phyloP scores from a whole-genome alignment of 257 asterid species.

The Salvia splendens region DNA sequence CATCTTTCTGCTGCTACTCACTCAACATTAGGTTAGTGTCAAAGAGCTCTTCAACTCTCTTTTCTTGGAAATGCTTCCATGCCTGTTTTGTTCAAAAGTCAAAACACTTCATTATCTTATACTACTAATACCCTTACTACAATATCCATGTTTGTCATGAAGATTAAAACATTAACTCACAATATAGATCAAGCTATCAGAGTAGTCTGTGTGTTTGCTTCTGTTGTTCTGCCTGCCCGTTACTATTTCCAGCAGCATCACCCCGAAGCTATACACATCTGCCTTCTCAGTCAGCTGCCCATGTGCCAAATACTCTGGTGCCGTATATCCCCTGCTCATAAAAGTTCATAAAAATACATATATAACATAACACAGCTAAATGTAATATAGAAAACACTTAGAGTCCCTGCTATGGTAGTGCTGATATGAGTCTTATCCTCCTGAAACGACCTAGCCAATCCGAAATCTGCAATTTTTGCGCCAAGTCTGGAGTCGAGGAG shows the following conservation, averaged over 20 bases:
- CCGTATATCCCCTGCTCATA: slow-evolving; percentile 60
- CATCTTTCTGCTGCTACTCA: slow-evolving; percentile 24
- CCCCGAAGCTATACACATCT: slow-evolving; percentile 73
- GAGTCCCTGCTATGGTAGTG: slow-evolving; percentile 72
- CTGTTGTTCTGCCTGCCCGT: slow-evolving; percentile 60
- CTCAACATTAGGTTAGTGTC: slow-evolving; percentile 52
- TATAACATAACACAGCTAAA: too few species aligned
- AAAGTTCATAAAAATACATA: too few species aligned
- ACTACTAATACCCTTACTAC: too few species aligned
- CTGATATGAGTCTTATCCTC: slow-evolving; percentile 69
- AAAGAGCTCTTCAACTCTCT: slow-evolving; percentile 42
- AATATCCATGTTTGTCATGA: too few species aligned
- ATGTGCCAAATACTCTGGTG: slow-evolving; percentile 62
- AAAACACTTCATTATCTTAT: not conserved
- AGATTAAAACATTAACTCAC: slow-evolving; percentile 41
- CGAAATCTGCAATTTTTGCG: slow-evolving; percentile 73
- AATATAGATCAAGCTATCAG: slow-evolving; percentile 51
- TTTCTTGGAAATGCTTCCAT: slow-evolving; percentile 65
- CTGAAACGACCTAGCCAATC: slow-evolving; percentile 70
- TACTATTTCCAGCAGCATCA: slow-evolving; percentile 65
- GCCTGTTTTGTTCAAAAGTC: slow-evolving; percentile 42
- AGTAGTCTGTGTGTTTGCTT: slow-evolving; percentile 50
- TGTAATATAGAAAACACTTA: slow-evolving; percentile 27
- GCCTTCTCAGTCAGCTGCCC: slow-evolving; percentile 63
- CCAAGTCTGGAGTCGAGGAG: slow-evolving; percentile 59